Evolutionary conservation across 148 eudicot genomes (phyloP), one percentile per base, ranked within the genome.

Genomic region (Fagopyrum tataricum): DNA sequence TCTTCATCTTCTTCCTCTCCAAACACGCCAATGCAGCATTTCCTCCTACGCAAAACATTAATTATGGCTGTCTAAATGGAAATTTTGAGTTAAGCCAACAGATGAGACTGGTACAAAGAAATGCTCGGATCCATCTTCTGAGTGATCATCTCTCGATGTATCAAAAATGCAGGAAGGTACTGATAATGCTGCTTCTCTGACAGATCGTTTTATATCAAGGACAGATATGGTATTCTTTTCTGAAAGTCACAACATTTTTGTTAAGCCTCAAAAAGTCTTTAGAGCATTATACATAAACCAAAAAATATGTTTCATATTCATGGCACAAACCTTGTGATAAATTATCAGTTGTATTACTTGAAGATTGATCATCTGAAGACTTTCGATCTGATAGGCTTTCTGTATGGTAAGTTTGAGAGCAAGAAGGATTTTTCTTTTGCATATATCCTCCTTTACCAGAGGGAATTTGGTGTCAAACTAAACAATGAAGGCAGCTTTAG

Each of bases 91-190:
- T 20, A 1, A 1, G 5, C 93, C 91, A 52, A 88, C 73, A 72
- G 84, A 87, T 70, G 98, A 88, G 58, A 94, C 78, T 4, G 97
- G 97, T 53, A 88, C 87, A 82, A 94, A 94, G 88, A 80, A 94
- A 83, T 91, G 97, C 79, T 91, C 98, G 15, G 93, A 89, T 72
- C 96, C 85, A 80, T 94, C 97, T 83, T 89, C 92, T 75, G 97
- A 91, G 70, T 75, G 92, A 82, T 85, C 89, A 68, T 94, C 97
- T 72, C 87, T 88, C 51, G 92, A 86, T 67, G 85, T 81, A 59
- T 85, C 97, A 61, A 67, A 79, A 71, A 82, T 86, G 81, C 83
- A 86, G 18, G 88, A 75, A 73, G 81, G 87, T 48, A 79, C 77
- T 46, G 87, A 81, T 79, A 91, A 80, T 64, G 97, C 98, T 39